Evolutionary conservation across 2,329 filamentous ascomycete genomes (phyloP).

Genomic region (Xylaria hypoxylon): DNA sequence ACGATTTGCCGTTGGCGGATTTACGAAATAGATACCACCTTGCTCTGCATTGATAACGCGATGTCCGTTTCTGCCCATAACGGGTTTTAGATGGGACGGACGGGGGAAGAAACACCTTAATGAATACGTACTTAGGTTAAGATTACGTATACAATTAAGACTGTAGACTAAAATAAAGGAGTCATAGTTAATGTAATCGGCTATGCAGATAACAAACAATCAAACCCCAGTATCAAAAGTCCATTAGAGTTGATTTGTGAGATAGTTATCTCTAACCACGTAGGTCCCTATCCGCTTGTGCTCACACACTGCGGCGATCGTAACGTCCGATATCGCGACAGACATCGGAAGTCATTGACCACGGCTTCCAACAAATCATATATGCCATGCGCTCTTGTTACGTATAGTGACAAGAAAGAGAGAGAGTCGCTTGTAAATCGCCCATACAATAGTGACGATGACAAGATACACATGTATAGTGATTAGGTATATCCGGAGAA

Average conservation of each 20-base stretch:
- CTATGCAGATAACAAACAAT: neutral
- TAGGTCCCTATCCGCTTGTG: neutral
- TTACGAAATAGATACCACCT: conserved; percentile 27
- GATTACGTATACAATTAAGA: neutral
- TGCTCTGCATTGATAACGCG: conserved; percentile 8
- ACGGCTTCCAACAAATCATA: neutral
- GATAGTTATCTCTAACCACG: neutral
- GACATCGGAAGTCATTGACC: neutral
- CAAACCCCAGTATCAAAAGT: neutral
- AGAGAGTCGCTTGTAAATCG: neutral
- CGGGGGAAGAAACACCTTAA: neutral
- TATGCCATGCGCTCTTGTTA: neutral
- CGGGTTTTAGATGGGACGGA: neutral
- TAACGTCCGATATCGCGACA: conserved; percentile 12
- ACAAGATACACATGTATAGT: neutral
- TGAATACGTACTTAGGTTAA: neutral
- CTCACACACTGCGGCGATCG: too few relatives aligned
- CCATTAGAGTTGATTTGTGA: neutral
- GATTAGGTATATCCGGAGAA: neutral
- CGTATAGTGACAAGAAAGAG: neutral
- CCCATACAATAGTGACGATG: neutral
- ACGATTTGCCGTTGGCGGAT: neutral
- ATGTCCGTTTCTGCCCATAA: neutral
- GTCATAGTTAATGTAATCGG: neutral
- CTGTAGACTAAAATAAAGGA: neutral